Conservation (phyloP, 768 basidiomycete genomes). For the Melanogaster broomeanus region DNA sequence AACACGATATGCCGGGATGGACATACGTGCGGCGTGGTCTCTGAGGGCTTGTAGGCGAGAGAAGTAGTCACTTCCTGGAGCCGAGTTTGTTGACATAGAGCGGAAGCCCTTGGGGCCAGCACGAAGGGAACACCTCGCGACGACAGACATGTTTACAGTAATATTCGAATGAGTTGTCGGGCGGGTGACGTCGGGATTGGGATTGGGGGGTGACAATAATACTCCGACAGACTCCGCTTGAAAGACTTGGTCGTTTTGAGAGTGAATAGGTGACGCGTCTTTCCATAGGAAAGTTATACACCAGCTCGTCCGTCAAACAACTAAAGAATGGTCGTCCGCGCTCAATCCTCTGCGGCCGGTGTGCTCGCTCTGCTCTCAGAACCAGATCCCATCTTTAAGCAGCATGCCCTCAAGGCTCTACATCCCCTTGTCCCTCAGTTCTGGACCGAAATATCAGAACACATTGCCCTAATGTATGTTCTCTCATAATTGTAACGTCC, state of each 20-base stretch:
- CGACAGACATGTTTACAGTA: conserved; percentile 45
- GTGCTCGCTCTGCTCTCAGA: conserved; percentile 91
- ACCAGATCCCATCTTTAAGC: conserved; percentile 82
- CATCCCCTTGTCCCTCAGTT: conserved; percentile 87
- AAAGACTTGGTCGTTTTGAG: conserved; percentile 29
- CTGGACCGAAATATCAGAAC: conserved; percentile 99
- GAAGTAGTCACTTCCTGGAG: conserved; percentile 44
- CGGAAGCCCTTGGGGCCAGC: conserved; percentile 35
- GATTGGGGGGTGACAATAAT: conserved; percentile 7
- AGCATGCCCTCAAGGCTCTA: conserved; percentile 86
- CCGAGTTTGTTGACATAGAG: conserved; percentile 41
- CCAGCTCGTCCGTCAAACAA: neutral
- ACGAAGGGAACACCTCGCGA: conserved; percentile 52
- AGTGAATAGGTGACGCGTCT: conserved; percentile 54
- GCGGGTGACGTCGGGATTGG: conserved; percentile 27
- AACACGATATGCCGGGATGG: neutral
- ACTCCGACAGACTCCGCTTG: conserved; percentile 28
- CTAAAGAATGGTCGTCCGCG: conserved; percentile 59
- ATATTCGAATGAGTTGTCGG: conserved; percentile 24
- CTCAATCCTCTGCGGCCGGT: conserved; percentile 84
- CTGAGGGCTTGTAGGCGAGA: conserved; percentile 56
- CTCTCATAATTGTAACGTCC: conserved; percentile 9
- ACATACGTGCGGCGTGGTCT: conserved; percentile 66
- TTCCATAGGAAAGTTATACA: conserved; percentile 6
- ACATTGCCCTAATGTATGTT: conserved; percentile 84